These are phyloP conservation scores for Ogataea pilisensis DNA, from an alignment of 805 yeast species.

Conservation along the genomic window DNA sequence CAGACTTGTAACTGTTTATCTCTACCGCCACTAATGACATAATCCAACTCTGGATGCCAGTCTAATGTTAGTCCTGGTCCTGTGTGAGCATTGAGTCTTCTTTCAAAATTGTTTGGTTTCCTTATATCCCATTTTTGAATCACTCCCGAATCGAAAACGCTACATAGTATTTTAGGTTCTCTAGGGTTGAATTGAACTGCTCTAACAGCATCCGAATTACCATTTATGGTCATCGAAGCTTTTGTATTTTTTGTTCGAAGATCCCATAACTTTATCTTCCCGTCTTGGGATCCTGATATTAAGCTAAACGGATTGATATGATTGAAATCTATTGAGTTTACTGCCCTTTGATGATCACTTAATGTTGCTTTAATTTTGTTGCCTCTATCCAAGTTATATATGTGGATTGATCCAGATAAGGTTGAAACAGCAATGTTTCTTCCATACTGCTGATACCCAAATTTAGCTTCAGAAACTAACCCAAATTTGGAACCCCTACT, in stretches of 20 bases:
- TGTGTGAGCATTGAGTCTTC: conserved; percentile 79
- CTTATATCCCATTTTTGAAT: conserved; percentile 87
- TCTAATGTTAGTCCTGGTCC: conserved; percentile 87
- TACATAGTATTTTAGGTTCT: conserved; percentile 55
- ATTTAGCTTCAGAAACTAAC: conserved; percentile 38
- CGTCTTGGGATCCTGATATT: conserved; percentile 75
- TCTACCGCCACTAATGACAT: conserved; percentile 87
- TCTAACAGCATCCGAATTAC: conserved; percentile 69
- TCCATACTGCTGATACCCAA: conserved; percentile 38
- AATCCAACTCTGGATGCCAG: conserved; percentile 83
- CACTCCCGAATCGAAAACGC: conserved; percentile 86
- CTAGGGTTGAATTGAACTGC: conserved; percentile 51
- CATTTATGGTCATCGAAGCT: conserved; percentile 48
- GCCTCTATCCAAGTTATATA: conserved; percentile 29
- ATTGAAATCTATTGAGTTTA: conserved; percentile 40
- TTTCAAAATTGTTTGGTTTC: conserved; percentile 55
- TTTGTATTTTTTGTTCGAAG: conserved; percentile 43
- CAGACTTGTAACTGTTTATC: conserved; percentile 80
- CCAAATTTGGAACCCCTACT: conserved; percentile 35
- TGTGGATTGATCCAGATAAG: conserved; percentile 44
- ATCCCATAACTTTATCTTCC: conserved; percentile 75
- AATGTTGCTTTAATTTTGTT: conserved; percentile 27
- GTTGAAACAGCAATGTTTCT: conserved; percentile 40
- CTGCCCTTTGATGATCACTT: conserved; percentile 43
- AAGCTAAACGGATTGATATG: conserved; percentile 37